phyloP scores from a whole-genome alignment of 768 basidiomycete genomes.

The Trametes punicea region DNA sequence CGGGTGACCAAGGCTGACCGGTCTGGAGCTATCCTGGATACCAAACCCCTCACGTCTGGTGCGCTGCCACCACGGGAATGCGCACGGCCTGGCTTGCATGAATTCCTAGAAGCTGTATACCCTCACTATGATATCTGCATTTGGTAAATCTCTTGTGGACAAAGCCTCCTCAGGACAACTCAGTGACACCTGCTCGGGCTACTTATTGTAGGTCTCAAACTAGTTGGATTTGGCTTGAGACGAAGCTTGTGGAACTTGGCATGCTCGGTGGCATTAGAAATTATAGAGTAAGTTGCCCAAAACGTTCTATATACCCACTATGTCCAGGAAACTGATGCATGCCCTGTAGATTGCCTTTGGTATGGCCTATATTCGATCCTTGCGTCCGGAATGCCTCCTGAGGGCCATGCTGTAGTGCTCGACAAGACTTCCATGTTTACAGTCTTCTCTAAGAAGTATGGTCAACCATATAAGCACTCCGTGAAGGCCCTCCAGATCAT shows the following conservation, averaged over 20 bases:
- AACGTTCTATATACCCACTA: no score
- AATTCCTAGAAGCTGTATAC: slow-evolving; percentile 78
- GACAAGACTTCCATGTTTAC: slow-evolving; percentile 91
- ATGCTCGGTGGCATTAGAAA: slow-evolving; percentile 70
- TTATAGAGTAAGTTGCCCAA: slow-evolving; percentile 69
- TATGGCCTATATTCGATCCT: slow-evolving; percentile 24
- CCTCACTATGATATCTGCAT: slow-evolving; percentile 87
- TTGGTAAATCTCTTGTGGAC: slow-evolving; percentile 46
- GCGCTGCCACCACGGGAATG: slow-evolving; percentile 78
- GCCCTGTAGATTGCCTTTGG: slow-evolving; percentile 57
- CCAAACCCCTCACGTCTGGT: slow-evolving; percentile 80
- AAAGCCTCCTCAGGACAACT: neutral
- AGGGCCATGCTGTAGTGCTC: slow-evolving; percentile 46
- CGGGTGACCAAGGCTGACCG: neutral
- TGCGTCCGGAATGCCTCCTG: neutral
- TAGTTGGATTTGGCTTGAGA: slow-evolving; percentile 87
- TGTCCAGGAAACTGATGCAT: no score
- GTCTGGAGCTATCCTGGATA: slow-evolving; percentile 73
- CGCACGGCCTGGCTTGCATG: slow-evolving; percentile 77
- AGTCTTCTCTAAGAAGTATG: slow-evolving; percentile 72
- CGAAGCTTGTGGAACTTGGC: slow-evolving; percentile 80
- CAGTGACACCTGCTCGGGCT: no score
- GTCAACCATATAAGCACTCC: slow-evolving; percentile 73
- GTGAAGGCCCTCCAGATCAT: slow-evolving; percentile 83
- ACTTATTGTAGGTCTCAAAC: slow-evolving; percentile 73